Evolutionary conservation across 179 eudicot genomes (phyloP), one percentile per base, ranked within the genome.

Genomic region (Spinacia oleracea): DNA sequence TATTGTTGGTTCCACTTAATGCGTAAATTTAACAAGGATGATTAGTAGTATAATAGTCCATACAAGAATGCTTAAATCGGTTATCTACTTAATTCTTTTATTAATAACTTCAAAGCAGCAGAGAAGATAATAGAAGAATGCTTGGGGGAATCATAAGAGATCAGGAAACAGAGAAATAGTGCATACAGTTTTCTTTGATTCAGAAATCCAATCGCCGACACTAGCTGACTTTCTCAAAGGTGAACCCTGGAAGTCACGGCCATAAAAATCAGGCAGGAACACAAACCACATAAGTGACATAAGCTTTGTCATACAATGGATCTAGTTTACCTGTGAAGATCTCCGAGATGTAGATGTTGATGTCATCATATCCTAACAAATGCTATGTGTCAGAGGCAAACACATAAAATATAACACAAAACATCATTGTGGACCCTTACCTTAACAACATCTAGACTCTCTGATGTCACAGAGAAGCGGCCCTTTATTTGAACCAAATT

Each of bases 401-500:
- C 79, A 72, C 20, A 9, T 60, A 64, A 68, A 73, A 77, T 56
- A 62, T 56, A 60, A 71, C 27, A 74, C 76, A n/a, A 63, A 43
- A 65, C 40, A 69, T 10, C 65, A 55, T 34, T 66, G 80, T 56
- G 64, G 73, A 83, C 50, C 16, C 73, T 70, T 86, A 96, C 99
- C 98, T 96, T 94, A 35, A 85, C 94, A 78, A 92, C 94, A 87
- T 96, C 99, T 46, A 94, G 88, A 83, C 87, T 94, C 82, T 94
- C 98, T 70, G 99, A 96, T 80, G 99, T 96, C 56, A 96, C 98
- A 5, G 99, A 96, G 84, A 96, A 96, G 60, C 99, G 87, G 43
- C 99, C 99, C 86, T 90, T 96, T 80, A 96, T 91, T 87, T 96
- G 99, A 75, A 96, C 99, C 77, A 96, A 68, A 83, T 87, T 96